These are phyloP conservation scores for Raffaelea ambrosiae DNA, from an alignment of 2,329 filamentous ascomycete species.

Conservation along the genomic window DNA sequence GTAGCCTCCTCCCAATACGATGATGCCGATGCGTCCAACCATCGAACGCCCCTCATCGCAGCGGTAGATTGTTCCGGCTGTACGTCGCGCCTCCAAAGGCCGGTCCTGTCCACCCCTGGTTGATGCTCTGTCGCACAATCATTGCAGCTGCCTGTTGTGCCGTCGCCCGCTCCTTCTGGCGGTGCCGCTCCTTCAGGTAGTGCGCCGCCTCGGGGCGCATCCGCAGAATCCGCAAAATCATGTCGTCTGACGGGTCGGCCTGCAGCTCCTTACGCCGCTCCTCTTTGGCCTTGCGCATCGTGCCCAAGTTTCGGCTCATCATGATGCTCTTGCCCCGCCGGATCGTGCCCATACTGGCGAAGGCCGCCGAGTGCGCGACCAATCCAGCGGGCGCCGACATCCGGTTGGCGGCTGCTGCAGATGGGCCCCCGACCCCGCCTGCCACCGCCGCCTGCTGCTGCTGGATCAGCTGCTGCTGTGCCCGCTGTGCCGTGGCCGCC, in stretches of 20 bases:
- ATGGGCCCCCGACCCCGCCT: conserved; percentile 55
- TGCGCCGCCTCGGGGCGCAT: conserved; percentile 86
- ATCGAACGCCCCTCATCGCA: conserved; percentile 27
- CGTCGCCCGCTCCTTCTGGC: conserved; percentile 88
- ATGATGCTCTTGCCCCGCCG: conserved; percentile 72
- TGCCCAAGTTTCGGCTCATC: conserved; percentile 88
- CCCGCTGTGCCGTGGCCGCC: conserved; percentile 67
- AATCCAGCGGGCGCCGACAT: conserved; percentile 37
- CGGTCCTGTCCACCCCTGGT: conserved; percentile 41
- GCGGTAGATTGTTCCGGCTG: conserved; percentile 36
- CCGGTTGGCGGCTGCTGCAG: conserved; percentile 34
- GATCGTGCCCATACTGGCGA: conserved; percentile 62
- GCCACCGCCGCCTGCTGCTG: conserved; percentile 43
- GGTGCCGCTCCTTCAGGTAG: conserved; percentile 82
- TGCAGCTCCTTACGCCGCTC: conserved; percentile 94
- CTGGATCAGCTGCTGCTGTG: conserved; percentile 56
- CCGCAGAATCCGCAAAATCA: conserved; percentile 88
- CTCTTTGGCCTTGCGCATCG: conserved; percentile 92
- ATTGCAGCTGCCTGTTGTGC: conserved; percentile 85
- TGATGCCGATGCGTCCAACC: too few relatives aligned
- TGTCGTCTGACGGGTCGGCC: conserved; percentile 93
- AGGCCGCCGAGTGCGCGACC: conserved; percentile 37
- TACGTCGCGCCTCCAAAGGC: conserved; percentile 29
- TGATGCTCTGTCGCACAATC: conserved; percentile 87
- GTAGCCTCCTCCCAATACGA: too few relatives aligned